A percentile compares a stretch with the other conserved stretches of the same genome.
phyloP scores from a whole-genome alignment of 805 yeast species.

The Debaryomyces hansenii region DNA sequence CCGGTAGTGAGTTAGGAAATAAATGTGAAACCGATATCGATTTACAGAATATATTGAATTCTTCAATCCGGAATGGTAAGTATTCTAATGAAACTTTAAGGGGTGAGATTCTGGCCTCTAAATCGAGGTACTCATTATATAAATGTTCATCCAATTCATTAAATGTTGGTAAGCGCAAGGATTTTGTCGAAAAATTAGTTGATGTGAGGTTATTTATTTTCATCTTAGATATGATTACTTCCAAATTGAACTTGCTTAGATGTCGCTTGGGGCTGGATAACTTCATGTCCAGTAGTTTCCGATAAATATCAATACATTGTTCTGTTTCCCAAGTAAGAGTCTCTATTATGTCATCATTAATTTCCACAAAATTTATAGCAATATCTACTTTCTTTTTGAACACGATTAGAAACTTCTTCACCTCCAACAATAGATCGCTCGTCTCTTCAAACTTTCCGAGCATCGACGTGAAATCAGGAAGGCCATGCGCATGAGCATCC shows the following conservation, averaged over 20 bases:
- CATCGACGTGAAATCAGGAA: conserved; percentile 7
- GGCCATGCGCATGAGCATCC: conserved; percentile 1
- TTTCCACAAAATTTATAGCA: conserved; percentile 26
- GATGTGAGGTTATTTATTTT: conserved; percentile 17
- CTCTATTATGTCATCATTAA: conserved; percentile 21
- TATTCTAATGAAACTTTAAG: conserved; percentile 52
- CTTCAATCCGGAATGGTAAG: conserved; percentile 50
- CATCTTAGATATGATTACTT: conserved; percentile 21
- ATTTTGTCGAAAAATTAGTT: conserved; percentile 13
- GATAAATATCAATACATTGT: conserved; percentile 17
- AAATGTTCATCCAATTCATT: conserved; percentile 29
- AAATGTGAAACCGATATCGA: conserved; percentile 2
- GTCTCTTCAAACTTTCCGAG: conserved; percentile 25
- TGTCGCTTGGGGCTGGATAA: conserved; percentile 16
- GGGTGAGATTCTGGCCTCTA: conserved; percentile 48
- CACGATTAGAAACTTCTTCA: conserved; percentile 17
- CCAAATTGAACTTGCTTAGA: conserved; percentile 17
- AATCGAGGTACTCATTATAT: conserved; percentile 40
- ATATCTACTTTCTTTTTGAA: conserved; percentile 25
- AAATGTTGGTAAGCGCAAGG: conserved; percentile 31
- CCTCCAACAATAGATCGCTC: conserved; percentile 26
- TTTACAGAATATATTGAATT: conserved; percentile 29
- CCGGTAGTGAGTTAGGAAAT: conserved; percentile 29
- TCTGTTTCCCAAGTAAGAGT: conserved; percentile 26
- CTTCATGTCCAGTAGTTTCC: conserved; percentile 16